These are phyloP conservation scores for Podila epigama DNA, from an alignment of 192 early-diverging fungal genomes.

Conservation along the genomic window DNA sequence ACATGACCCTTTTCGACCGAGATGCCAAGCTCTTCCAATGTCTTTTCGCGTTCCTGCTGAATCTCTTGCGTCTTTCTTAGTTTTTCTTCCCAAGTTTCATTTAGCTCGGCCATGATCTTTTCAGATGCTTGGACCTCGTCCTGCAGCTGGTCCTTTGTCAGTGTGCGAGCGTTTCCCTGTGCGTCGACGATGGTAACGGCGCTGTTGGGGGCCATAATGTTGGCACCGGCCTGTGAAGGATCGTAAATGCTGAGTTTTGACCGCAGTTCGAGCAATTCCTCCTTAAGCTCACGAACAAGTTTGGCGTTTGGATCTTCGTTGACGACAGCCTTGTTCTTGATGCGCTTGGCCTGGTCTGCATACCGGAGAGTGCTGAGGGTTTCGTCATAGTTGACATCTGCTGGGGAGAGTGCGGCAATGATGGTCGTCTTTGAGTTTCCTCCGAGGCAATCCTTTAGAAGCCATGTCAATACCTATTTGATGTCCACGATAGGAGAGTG, in stretches of 20 bases:
- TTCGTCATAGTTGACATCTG: conserved; percentile 73
- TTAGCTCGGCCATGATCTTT: conserved; percentile 86
- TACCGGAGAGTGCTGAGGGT: conserved; percentile 88
- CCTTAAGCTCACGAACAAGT: conserved; percentile 83
- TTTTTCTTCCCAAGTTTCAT: conserved; percentile 87
- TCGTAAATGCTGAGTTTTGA: conserved; percentile 61
- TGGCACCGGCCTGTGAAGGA: conserved; percentile 30
- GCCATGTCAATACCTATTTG: conserved; percentile 76
- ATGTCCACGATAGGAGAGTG: background rate
- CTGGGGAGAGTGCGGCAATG: conserved; percentile 82
- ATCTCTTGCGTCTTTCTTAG: conserved; percentile 74
- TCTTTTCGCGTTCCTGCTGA: conserved; percentile 74
- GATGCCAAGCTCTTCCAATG: conserved; percentile 83
- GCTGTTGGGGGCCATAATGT: conserved; percentile 32
- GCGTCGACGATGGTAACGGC: conserved; percentile 54
- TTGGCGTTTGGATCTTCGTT: conserved; percentile 88
- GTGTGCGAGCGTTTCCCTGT: conserved; percentile 52
- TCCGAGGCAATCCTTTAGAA: conserved; percentile 84
- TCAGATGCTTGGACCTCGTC: conserved; percentile 86
- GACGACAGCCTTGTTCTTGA: conserved; percentile 90
- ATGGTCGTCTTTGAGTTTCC: conserved; percentile 87
- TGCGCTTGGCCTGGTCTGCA: conserved; percentile 89
- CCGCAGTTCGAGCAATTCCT: conserved; percentile 75
- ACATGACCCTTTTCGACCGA: conserved; percentile 71
- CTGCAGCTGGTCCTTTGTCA: conserved; percentile 63